These are phyloP conservation scores for Penicillium sp. DNA, from an alignment of 2,329 filamentous ascomycete genomes.

Conservation along the genomic window DNA sequence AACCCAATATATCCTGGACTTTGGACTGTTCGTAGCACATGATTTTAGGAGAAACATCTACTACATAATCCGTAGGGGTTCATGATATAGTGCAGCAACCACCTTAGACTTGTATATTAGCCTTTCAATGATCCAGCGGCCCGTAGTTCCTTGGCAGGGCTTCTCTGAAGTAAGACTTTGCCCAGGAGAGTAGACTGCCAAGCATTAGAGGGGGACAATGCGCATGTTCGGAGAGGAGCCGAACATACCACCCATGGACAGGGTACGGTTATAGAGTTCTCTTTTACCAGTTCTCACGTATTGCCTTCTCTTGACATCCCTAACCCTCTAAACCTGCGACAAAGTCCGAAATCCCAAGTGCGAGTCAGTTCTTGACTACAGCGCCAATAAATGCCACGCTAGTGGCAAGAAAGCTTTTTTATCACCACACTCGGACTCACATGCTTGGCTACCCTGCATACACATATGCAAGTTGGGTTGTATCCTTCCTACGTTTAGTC, in stretches of 20 bases:
- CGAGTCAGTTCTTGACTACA: constrained; percentile 10
- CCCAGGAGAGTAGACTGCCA: background rate
- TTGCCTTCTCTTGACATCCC: background rate
- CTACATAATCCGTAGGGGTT: no score
- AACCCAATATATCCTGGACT: background rate
- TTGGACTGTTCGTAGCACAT: background rate
- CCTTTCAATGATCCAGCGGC: constrained; percentile 12
- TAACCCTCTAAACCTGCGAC: constrained; percentile 3
- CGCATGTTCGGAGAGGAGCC: background rate
- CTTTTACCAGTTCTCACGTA: background rate
- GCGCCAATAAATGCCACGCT: constrained; percentile 12
- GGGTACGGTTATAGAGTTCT: background rate
- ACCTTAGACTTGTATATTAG: background rate
- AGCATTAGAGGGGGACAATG: background rate
- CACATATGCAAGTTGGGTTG: background rate
- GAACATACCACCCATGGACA: background rate
- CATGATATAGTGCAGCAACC: background rate
- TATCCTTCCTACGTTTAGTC: background rate
- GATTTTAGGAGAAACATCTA: background rate
- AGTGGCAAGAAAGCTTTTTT: constrained; percentile 20
- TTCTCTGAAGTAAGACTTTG: constrained; percentile 12
- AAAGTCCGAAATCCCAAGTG: background rate
- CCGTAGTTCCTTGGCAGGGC: constrained; percentile 16
- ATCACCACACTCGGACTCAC: background rate
- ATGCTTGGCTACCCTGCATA: background rate